Evolutionary conservation across 2,329 filamentous ascomycete genomes (phyloP).

Genomic region (Colletotrichum gloeosporioides): DNA sequence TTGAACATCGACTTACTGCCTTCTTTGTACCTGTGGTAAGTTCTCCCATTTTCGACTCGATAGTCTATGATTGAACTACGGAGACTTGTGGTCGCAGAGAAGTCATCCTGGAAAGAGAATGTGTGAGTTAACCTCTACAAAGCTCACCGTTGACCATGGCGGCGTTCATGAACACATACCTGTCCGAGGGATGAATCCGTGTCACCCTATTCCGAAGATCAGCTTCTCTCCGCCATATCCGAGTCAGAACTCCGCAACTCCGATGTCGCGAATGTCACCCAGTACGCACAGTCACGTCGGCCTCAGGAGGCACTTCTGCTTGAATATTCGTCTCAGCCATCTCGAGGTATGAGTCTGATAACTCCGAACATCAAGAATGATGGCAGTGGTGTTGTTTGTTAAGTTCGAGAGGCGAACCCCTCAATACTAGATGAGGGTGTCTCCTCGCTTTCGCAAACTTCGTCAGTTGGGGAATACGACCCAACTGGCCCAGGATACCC

Average conservation of each 20-base stretch:
- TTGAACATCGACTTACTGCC: background rate
- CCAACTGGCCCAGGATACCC: background rate
- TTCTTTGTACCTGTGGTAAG: constrained; percentile 34
- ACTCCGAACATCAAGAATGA: background rate
- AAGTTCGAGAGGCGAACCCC: background rate
- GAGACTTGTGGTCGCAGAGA: constrained; percentile 19
- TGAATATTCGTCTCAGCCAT: background rate
- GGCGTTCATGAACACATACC: background rate
- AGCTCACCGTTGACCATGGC: background rate
- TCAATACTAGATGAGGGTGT: background rate
- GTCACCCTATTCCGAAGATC: background rate
- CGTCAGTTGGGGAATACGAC: background rate
- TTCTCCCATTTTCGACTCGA: constrained; percentile 41
- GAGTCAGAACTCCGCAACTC: background rate
- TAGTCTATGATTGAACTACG: constrained; percentile 39
- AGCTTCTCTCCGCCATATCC: background rate
- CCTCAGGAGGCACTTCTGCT: background rate
- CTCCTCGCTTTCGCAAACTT: background rate
- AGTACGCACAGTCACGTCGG: background rate
- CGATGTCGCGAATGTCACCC: background rate
- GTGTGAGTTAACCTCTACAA: background rate
- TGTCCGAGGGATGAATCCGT: background rate
- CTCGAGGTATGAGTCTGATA: background rate
- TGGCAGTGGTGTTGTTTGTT: background rate
- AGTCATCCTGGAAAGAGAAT: background rate